Evolutionary conservation across 148 eudicot genomes (phyloP).

Genomic region (Dysphania ambrosioides): DNA sequence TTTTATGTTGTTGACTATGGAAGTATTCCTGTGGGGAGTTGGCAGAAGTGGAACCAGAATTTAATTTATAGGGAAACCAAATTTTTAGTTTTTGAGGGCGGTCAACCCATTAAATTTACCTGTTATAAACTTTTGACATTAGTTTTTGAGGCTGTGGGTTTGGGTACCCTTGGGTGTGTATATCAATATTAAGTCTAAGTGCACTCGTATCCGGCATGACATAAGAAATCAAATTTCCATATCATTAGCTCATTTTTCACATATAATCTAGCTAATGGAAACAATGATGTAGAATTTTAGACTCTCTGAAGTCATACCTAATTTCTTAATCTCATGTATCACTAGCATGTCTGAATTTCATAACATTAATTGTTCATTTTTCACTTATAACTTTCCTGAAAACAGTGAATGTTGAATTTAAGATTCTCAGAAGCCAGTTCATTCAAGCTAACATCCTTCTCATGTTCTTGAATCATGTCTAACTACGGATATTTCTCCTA

Average conservation of each 20-base stretch:
- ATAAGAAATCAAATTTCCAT: too few species aligned
- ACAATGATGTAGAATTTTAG: too few species aligned
- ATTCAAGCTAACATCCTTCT: background rate
- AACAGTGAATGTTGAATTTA: background rate
- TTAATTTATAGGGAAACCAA: background rate
- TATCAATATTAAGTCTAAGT: background rate
- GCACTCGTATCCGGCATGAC: background rate
- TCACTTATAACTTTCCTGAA: background rate
- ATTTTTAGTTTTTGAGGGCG: background rate
- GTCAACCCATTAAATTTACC: background rate
- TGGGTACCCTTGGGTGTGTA: too few species aligned
- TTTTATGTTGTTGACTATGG: background rate
- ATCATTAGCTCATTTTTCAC: too few species aligned
- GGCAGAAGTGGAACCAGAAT: background rate
- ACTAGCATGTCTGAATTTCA: background rate
- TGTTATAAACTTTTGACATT: background rate
- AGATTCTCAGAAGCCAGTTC: background rate
- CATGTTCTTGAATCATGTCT: background rate
- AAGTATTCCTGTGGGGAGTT: background rate
- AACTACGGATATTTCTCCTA: constrained; percentile 13
- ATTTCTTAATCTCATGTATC: too few species aligned
- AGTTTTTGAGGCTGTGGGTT: too few species aligned
- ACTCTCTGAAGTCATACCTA: too few species aligned
- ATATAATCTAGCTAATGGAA: too few species aligned
- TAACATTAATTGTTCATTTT: background rate